These are phyloP conservation scores for Pythium aquatile DNA, from an alignment of 352 stramenopile species.

Conservation along the genomic window DNA sequence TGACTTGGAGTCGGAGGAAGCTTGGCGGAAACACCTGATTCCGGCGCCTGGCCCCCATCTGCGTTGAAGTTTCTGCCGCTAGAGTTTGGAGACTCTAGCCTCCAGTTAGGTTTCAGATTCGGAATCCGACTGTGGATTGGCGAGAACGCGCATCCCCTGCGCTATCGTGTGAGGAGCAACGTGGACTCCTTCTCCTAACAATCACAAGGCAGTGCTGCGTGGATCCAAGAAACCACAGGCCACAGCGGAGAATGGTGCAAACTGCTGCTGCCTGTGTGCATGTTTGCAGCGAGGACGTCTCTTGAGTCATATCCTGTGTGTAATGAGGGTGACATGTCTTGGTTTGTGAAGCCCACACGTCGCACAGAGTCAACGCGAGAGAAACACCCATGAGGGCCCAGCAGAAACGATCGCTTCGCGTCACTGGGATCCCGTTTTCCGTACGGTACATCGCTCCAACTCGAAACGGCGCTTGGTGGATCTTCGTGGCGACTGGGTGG, in stretches of 20 bases:
- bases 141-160: neutral
- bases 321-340: neutral
- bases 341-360: neutral
- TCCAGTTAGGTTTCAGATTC: neutral
- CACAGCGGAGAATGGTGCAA: neutral
- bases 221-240: neutral
- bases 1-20: neutral
- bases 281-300: neutral
- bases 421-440: too few species aligned
- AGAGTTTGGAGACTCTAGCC: too few species aligned
- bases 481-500: too few species aligned
- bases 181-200: neutral
- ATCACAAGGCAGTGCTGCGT: neutral
- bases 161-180: too few species aligned
- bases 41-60: neutral
- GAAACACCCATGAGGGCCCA: neutral
- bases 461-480: too few species aligned
- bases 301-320: neutral
- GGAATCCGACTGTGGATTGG: neutral
- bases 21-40: conserved; percentile 1
- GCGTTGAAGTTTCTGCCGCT: neutral
- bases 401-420: neutral
- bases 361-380: neutral
- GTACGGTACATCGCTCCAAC: too few species aligned
- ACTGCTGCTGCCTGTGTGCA: neutral